A percentile compares a stretch with the other conserved stretches of the same genome.
Evolutionary conservation across 1,139 yeast species (phyloP).

Genomic region (Candida neerlandica): DNA sequence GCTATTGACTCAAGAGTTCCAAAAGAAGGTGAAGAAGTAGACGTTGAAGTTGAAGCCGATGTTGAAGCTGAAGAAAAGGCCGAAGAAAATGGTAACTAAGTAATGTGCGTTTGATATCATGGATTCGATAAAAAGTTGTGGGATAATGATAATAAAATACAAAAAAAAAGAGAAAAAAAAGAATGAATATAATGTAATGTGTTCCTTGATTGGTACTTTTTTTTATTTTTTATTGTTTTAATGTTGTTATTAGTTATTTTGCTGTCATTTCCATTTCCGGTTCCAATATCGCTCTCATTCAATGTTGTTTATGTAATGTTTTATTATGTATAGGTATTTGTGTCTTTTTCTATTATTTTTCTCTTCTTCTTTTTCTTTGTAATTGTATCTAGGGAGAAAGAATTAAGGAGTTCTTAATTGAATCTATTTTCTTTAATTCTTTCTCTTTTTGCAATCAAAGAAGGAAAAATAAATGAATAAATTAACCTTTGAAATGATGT

Average conservation of each 20-base stretch:
- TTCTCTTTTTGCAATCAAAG: constrained; percentile 44
- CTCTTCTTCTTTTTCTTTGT: neutral
- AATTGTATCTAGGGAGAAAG: neutral
- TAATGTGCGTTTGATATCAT: neutral
- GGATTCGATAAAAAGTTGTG: neutral
- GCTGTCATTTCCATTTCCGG: constrained; percentile 1
- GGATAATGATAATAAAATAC: neutral
- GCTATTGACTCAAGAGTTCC: constrained; percentile 54
- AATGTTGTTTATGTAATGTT: constrained; percentile 3
- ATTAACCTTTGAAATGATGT: too few relatives aligned
- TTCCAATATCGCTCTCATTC: constrained; percentile 1
- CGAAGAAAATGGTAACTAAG: constrained; percentile 7
- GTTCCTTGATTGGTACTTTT: neutral
- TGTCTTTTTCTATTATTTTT: neutral
- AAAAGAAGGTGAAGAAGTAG: constrained; percentile 18
- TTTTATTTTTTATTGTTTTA: constrained; percentile 3
- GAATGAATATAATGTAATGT: too few relatives aligned
- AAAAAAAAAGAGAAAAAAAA: neutral
- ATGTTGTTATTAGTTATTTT: constrained; percentile 2
- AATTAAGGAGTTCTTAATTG: constrained; percentile 16
- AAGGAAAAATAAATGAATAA: neutral
- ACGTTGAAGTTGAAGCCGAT: constrained; percentile 1
- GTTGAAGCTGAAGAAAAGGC: constrained; percentile 3
- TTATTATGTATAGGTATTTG: constrained; percentile 5
- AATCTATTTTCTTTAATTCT: constrained; percentile 5